These are phyloP conservation scores for Ophiocordyceps sinensis DNA, from an alignment of 2,329 filamentous ascomycete species.

Conservation along the genomic window DNA sequence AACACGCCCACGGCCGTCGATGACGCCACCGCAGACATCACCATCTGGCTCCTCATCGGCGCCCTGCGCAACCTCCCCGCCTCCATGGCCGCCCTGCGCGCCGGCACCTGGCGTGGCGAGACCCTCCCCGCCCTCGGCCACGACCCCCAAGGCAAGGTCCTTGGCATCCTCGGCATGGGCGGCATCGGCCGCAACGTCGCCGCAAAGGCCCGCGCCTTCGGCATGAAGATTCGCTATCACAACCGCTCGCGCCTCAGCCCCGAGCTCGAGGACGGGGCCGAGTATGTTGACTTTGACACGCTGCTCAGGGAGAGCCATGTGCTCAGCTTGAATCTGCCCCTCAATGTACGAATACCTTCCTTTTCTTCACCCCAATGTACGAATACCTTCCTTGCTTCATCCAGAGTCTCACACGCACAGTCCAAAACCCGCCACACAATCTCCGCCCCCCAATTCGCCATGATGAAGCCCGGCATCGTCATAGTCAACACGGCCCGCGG, in stretches of 20 bases:
- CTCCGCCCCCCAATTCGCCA: conserved; percentile 50
- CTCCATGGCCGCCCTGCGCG: conserved; percentile 49
- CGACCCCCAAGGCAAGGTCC: conserved; percentile 63
- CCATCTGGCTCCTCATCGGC: conserved; percentile 69
- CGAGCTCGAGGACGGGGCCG: conserved; percentile 41
- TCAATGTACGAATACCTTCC: conserved; percentile 48
- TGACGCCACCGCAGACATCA: conserved; percentile 70
- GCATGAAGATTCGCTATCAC: conserved; percentile 61
- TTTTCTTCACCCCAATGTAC: neutral
- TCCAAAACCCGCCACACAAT: conserved; percentile 61
- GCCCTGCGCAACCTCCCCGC: conserved; percentile 60
- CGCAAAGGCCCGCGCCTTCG: conserved; percentile 59
- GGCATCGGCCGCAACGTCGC: conserved; percentile 70
- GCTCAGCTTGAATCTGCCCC: conserved; percentile 63
- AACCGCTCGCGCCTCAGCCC: conserved; percentile 50
- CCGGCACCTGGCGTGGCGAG: conserved; percentile 51
- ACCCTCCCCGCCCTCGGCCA: conserved; percentile 48
- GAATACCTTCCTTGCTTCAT: no score
- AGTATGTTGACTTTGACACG: conserved; percentile 61
- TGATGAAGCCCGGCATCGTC: conserved; percentile 66
- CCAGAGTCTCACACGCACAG: conserved; percentile 15
- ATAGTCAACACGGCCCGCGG: conserved; percentile 75
- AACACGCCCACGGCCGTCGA: conserved; percentile 73
- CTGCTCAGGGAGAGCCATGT: conserved; percentile 58
- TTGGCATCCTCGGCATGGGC: conserved; percentile 77